These are phyloP conservation scores for Rubroboletus pulcherrimus DNA, from an alignment of 768 basidiomycete genomes.

Conservation along the genomic window DNA sequence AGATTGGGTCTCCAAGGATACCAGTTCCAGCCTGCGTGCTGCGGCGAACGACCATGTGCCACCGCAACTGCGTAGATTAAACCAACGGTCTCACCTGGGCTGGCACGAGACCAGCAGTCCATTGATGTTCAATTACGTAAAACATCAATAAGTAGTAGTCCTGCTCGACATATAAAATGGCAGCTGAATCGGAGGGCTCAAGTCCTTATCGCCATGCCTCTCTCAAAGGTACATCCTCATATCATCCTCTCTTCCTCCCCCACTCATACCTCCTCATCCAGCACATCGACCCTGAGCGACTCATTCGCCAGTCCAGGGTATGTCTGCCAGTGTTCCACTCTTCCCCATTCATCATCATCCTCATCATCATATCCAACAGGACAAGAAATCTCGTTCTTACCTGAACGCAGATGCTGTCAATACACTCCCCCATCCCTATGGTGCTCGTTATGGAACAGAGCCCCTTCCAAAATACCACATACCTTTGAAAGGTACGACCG, in stretches of 20 bases:
- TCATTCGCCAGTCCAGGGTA: slow-evolving; percentile 58
- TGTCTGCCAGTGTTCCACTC: slow-evolving; percentile 4
- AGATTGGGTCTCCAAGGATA: neutral
- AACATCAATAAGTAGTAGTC: neutral
- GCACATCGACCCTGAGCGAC: slow-evolving; percentile 66
- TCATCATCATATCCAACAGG: slow-evolving; percentile 31
- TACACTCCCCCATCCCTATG: slow-evolving; percentile 45
- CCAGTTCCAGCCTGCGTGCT: neutral
- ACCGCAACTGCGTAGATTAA: neutral
- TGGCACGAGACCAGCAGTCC: too few species aligned
- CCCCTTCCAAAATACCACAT: slow-evolving; percentile 68
- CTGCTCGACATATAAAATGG: neutral
- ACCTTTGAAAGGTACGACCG: slow-evolving; percentile 54
- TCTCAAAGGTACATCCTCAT: slow-evolving; percentile 47
- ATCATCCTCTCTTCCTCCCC: neutral
- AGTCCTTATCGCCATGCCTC: slow-evolving; percentile 42
- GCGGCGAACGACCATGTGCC: neutral
- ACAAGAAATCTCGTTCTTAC: slow-evolving; percentile 37
- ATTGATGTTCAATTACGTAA: neutral
- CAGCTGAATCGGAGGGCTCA: neutral
- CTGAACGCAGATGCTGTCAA: slow-evolving; percentile 35
- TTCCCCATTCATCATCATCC: neutral
- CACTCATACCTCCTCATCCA: slow-evolving; percentile 20
- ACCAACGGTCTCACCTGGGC: neutral
- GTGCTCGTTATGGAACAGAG: slow-evolving; percentile 61